Evolutionary conservation across 768 basidiomycete genomes (phyloP).

Genomic region (Polyporus arcularius): DNA sequence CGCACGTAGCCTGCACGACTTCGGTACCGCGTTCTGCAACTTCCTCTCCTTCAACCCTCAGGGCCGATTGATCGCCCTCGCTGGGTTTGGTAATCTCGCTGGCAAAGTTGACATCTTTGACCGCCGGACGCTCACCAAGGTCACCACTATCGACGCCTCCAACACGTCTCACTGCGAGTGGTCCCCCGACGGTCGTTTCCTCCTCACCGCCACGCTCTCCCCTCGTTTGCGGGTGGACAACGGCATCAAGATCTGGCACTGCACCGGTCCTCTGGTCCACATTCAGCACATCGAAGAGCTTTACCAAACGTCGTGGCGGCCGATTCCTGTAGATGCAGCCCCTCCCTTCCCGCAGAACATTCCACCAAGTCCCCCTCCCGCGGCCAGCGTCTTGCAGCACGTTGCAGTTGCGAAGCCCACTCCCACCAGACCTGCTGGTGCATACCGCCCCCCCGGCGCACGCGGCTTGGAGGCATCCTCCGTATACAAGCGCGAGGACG

Average conservation of each 20-base stretch:
- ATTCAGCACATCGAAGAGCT: slow-evolving; percentile 83
- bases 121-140: slow-evolving; percentile 79
- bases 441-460: slow-evolving; percentile 93
- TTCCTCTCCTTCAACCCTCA: slow-evolving; percentile 95
- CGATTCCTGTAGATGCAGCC: slow-evolving; percentile 63
- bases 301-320: slow-evolving; percentile 87
- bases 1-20: slow-evolving; percentile 85
- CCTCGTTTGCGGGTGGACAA: slow-evolving; percentile 97
- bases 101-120: slow-evolving; percentile 94
- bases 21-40: slow-evolving; percentile 88
- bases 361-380: slow-evolving; percentile 68
- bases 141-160: slow-evolving; percentile 80
- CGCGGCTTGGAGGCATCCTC: slow-evolving; percentile 86
- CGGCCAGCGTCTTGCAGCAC: slow-evolving; percentile 52
- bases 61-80: slow-evolving; percentile 82
- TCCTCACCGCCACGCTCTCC: slow-evolving; percentile 94
- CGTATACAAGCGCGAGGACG: slow-evolving; percentile 90
- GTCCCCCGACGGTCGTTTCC: slow-evolving; percentile 90
- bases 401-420: slow-evolving; percentile 55
- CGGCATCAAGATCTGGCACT: slow-evolving; percentile 96
- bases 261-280: slow-evolving; percentile 84
- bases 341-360: slow-evolving; percentile 68
- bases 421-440: slow-evolving; percentile 71
- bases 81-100: slow-evolving; percentile 95
- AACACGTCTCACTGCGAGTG: slow-evolving; percentile 95